Evolutionary conservation across 2,329 filamentous ascomycete species (phyloP).

Genomic region (Pestalotiopsis sp.): DNA sequence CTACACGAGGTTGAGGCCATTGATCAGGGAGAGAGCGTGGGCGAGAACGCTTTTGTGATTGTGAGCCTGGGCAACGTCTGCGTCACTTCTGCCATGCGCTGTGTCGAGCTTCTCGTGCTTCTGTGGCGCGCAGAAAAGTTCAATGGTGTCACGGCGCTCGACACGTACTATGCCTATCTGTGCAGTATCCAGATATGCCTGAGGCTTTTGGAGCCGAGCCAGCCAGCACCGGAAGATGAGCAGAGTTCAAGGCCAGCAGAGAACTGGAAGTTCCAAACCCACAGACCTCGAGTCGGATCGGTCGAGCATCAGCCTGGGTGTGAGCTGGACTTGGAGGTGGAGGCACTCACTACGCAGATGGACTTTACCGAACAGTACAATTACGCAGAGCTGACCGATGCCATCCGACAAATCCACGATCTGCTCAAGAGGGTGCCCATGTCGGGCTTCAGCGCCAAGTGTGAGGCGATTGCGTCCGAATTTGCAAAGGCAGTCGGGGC

Average conservation of each 20-base stretch:
- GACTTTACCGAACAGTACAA: slow-evolving; percentile 20
- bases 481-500: slow-evolving; percentile 24
- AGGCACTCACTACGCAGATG: neutral
- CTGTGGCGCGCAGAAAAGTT: slow-evolving; percentile 22
- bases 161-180: slow-evolving; percentile 25
- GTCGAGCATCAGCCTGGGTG: slow-evolving; percentile 7
- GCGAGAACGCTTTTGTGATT: slow-evolving; percentile 20
- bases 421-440: slow-evolving; percentile 25
- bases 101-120: slow-evolving; percentile 19
- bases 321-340: slow-evolving; percentile 13
- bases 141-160: slow-evolving; percentile 26
- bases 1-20: slow-evolving; percentile 21
- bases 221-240: neutral
- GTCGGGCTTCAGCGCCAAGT: slow-evolving; percentile 27
- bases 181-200: slow-evolving; percentile 24
- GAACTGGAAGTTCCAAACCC: slow-evolving; percentile 13
- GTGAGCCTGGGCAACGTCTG: slow-evolving; percentile 21
- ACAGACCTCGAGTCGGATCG: slow-evolving; percentile 7
- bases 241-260: neutral
- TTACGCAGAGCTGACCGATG: slow-evolving; percentile 19
- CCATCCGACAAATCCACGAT: slow-evolving; percentile 21
- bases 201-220: slow-evolving; percentile 20
- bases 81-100: slow-evolving; percentile 25
- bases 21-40: slow-evolving; percentile 15
- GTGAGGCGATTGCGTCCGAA: slow-evolving; percentile 23